Base-by-base conservation (phyloP, 2,329 filamentous ascomycete genomes). In the Ceratocystis destructans region DNA sequence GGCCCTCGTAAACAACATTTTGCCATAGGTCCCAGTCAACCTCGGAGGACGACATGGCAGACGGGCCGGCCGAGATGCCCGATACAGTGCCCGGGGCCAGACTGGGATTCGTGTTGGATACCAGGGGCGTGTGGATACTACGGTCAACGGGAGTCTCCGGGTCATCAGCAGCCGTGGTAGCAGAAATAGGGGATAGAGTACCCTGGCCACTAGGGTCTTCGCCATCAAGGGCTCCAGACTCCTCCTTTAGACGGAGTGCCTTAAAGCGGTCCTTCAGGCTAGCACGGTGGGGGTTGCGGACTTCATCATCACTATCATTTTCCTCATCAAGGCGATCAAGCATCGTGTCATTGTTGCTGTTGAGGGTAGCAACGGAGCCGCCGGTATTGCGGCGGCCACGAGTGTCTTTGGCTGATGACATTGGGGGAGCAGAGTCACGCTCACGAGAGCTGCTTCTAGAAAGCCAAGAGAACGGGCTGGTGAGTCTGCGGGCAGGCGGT, bases 1-100 rank as follows among this genome's bases (percentile, higher is more conserved):
- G 91, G 0, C 94, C 94, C 77, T 96, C 90, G 70, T 96, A 95
- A 44, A 99, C 94, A 3, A 99, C 88, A 28, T 88, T 85, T 74
- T 99, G 93, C 94, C 94, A 99, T 48, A 99, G 78, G 75, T 99
- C 94, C 94, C 94, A 99, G 73, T 99, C 91, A n/a, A 99, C 94
- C 28, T 89, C 87, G 17, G 80, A 79, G 72, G 92, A 89, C 15
- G 78, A 77, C 69, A 86, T 81, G 25, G 86, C 84, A 2, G 89
- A 87, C 7, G 88, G 88, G 0, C 89, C 89, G 25, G 87, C 85
- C 28, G 87, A 87, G 53, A 92, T 84, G 5, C 93, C 92, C 10
- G 90, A 87, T 6, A 88, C 90, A 1, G 92, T 96, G 1, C 92
- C 92, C 0, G 92, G 92, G 0, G 90, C 86, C 57, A 96, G 78